A percentile compares a stretch with the other conserved stretches of the same genome.
These are phyloP conservation scores for Candida tunisiensis DNA, from an alignment of 1,139 yeast genomes.

Conservation along the genomic window DNA sequence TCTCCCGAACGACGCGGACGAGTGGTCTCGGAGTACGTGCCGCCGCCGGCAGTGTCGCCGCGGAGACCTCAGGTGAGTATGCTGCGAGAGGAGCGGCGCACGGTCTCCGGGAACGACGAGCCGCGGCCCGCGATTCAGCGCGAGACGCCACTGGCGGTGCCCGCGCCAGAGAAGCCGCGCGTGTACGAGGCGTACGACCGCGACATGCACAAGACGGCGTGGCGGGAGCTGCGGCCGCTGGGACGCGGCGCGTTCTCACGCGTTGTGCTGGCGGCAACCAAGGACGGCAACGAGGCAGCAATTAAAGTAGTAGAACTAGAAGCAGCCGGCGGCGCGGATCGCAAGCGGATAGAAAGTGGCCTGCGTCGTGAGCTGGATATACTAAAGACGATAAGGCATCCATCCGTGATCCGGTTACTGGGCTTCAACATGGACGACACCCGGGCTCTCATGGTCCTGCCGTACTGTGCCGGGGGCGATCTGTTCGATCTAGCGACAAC, in stretches of 20 bases:
- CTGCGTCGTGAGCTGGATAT: slow-evolving; percentile 62
- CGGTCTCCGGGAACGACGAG: too few species aligned
- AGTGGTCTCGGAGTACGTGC: too few species aligned
- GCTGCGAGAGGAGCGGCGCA: too few species aligned
- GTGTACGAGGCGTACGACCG: slow-evolving; percentile 7
- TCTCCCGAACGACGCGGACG: too few species aligned
- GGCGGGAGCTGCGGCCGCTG: slow-evolving; percentile 17
- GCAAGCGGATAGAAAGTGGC: slow-evolving; percentile 48
- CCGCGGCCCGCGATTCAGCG: too few species aligned
- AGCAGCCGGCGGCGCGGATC: slow-evolving; percentile 13
- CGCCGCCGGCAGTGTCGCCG: too few species aligned
- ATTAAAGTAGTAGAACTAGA: slow-evolving; percentile 19
- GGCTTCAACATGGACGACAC: slow-evolving; percentile 17
- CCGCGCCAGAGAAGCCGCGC: slow-evolving; percentile 4
- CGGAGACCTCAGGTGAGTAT: too few species aligned
- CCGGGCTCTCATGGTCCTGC: slow-evolving; percentile 39
- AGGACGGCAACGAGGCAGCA: slow-evolving; percentile 9
- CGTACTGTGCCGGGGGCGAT: slow-evolving; percentile 76
- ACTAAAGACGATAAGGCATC: slow-evolving; percentile 23
- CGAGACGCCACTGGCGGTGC: not conserved
- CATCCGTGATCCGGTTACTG: slow-evolving; percentile 28
- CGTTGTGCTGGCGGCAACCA: slow-evolving; percentile 20
- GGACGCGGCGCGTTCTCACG: slow-evolving; percentile 25
- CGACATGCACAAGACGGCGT: slow-evolving; percentile 9
- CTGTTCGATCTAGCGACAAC: slow-evolving; percentile 43